Base-by-base conservation (phyloP, 345 rosid species). In the Pistacia atlantica region DNA sequence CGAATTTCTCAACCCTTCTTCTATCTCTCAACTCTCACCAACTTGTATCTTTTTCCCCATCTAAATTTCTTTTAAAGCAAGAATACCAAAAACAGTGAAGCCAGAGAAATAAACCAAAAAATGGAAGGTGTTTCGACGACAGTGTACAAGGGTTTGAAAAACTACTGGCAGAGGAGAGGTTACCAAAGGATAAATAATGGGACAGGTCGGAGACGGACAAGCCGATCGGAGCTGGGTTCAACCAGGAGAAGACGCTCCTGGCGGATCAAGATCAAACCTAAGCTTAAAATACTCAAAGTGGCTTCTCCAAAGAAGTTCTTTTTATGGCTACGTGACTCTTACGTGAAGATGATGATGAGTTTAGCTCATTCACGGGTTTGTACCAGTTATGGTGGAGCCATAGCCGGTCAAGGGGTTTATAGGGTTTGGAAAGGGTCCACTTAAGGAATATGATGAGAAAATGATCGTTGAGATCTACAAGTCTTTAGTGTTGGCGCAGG, bases 401-500 rank as follows among this genome's bases (percentile, higher is more conserved):
- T 69, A 0, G 70, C 71, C 14, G 71, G 59, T 7, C 42, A 72
- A 13, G 76, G 79, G 22, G 1, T 59, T 2, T 71, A 66, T 0
- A 62, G 57, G 57, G 3, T 88, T 86, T 25, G 89, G 85, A 12
- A 61, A 38, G 54, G 52, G 77, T 10, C 71, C 82, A 8, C 14
- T 80, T 13, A 90, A 89, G 75, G 92, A 89, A 82, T 86, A 89
- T 20, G 92, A 90, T 69, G 83, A 78, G 76, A 89, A 84, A 86
- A 58, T 83, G 88, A 85, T 93, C 25, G 82, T 85, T 2, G 86
- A 89, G 89, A 89, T 91, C 86, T 91, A 91, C 82, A 89, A 84
- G 68, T 90, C 98, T 0, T 52, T 91, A 76, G 69, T 90, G 81
- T 55, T 79, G 84, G 83, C 85, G 35, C 91, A 80, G 68, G 84